phyloP scores from a whole-genome alignment of 1,139 yeast species.

The Saccharomyces hybrid region DNA sequence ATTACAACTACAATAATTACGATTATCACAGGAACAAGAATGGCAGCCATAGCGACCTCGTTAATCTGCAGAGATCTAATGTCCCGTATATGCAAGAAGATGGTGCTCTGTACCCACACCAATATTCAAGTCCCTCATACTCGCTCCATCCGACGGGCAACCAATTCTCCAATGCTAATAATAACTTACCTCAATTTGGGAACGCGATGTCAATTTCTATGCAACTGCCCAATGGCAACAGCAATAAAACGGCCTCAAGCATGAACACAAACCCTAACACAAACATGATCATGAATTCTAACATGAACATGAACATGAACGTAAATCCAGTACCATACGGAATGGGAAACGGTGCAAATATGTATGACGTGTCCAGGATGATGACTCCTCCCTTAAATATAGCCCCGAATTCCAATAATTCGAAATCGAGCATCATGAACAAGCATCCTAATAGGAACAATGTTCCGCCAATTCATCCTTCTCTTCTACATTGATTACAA shows the following conservation, averaged over 20 bases:
- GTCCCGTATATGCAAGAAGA: neutral
- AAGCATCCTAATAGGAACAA: conserved; percentile 8
- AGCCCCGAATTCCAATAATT: conserved; percentile 6
- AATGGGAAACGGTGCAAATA: neutral
- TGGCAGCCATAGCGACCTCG: neutral
- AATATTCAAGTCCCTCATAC: neutral
- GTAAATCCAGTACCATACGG: neutral
- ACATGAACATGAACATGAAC: neutral
- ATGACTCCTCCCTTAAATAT: neutral
- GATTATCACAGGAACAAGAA: conserved; percentile 4
- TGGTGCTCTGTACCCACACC: neutral
- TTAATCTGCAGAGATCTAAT: neutral
- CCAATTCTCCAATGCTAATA: neutral
- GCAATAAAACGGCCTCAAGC: neutral
- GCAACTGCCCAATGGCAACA: neutral
- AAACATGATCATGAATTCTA: neutral
- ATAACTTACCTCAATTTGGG: neutral
- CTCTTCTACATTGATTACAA: conserved; percentile 12
- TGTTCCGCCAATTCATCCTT: conserved; percentile 18
- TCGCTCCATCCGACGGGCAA: neutral
- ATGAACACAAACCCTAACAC: neutral
- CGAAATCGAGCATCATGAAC: conserved; percentile 4
- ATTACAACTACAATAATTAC: conserved; percentile 5
- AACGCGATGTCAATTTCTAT: neutral
- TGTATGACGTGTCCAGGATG: neutral